phyloP scores from a whole-genome alignment of 805 yeast genomes.

The Scheffersomyces lignosus region DNA sequence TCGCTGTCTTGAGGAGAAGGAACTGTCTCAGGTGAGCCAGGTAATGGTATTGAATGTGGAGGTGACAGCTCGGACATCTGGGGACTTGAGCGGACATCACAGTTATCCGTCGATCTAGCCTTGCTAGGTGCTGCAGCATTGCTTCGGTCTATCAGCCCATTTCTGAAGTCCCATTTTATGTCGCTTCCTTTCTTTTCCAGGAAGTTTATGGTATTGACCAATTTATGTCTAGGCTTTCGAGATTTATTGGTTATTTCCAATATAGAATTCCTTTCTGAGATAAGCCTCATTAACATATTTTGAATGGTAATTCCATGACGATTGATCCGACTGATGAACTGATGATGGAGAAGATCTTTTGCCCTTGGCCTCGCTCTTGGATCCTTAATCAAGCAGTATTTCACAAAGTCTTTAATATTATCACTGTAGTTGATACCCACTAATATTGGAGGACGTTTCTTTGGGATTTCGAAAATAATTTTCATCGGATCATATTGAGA shows the following conservation, averaged over 20 bases:
- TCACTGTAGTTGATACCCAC: slow-evolving; percentile 44
- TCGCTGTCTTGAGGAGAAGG: slow-evolving; percentile 6
- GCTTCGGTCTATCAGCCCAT: slow-evolving; percentile 1
- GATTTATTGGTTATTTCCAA: neutral
- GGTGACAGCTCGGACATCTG: slow-evolving; percentile 1
- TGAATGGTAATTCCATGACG: slow-evolving; percentile 10
- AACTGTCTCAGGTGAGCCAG: slow-evolving; percentile 3
- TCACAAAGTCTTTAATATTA: slow-evolving; percentile 65
- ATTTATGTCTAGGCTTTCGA: slow-evolving; percentile 4
- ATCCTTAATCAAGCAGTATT: slow-evolving; percentile 63
- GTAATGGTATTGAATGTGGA: slow-evolving; percentile 9
- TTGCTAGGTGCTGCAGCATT: too few species aligned
- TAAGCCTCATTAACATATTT: slow-evolving; percentile 33
- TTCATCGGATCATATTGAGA: slow-evolving; percentile 73
- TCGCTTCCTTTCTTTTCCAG: too few species aligned
- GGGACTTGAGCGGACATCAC: slow-evolving; percentile 1
- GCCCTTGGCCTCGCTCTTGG: slow-evolving; percentile 69
- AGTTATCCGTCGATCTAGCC: neutral
- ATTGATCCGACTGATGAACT: slow-evolving; percentile 45
- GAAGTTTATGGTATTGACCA: slow-evolving; percentile 3
- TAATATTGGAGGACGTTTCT: slow-evolving; percentile 59
- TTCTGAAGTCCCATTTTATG: slow-evolving; percentile 16
- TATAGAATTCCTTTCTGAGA: slow-evolving; percentile 37
- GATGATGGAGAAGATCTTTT: slow-evolving; percentile 49
- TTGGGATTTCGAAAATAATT: slow-evolving; percentile 70